Evolutionary conservation across 257 asterid genomes (phyloP).

Genomic region (Lycium barbarum): DNA sequence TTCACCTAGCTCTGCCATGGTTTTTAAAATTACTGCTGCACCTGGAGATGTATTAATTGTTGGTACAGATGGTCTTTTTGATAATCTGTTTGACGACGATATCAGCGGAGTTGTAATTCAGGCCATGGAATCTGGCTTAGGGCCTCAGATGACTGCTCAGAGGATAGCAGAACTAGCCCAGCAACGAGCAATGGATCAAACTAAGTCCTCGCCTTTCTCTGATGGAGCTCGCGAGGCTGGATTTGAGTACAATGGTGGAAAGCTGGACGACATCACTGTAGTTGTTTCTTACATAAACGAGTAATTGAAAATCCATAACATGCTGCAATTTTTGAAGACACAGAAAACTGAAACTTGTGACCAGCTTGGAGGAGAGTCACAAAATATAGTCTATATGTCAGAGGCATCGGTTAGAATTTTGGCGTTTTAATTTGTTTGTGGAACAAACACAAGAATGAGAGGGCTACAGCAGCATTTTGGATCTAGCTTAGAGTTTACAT

Average conservation of each 20-base stretch:
- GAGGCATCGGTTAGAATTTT: constrained; percentile 18
- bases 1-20: constrained; percentile 29
- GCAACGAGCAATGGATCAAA: constrained; percentile 30
- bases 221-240: constrained; percentile 32
- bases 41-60: constrained; percentile 35
- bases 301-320: neutral
- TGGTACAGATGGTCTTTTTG: constrained; percentile 36
- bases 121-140: constrained; percentile 29
- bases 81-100: constrained; percentile 31
- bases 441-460: constrained; percentile 10
- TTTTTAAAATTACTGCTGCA: constrained; percentile 18
- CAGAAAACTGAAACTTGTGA: neutral
- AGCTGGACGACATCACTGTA: constrained; percentile 36
- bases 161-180: constrained; percentile 35
- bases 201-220: constrained; percentile 27
- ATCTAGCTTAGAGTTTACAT: neutral
- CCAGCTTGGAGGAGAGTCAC: neutral
- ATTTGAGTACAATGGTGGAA: constrained; percentile 31
- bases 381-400: neutral
- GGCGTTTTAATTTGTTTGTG: neutral
- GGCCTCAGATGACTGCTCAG: constrained; percentile 33
- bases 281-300: constrained; percentile 21
- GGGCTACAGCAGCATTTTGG: neutral
- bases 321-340: neutral
- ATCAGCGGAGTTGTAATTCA: constrained; percentile 31